phyloP scores from a whole-genome alignment of 2,329 filamentous ascomycete genomes.

The Verticillium isaacii region DNA sequence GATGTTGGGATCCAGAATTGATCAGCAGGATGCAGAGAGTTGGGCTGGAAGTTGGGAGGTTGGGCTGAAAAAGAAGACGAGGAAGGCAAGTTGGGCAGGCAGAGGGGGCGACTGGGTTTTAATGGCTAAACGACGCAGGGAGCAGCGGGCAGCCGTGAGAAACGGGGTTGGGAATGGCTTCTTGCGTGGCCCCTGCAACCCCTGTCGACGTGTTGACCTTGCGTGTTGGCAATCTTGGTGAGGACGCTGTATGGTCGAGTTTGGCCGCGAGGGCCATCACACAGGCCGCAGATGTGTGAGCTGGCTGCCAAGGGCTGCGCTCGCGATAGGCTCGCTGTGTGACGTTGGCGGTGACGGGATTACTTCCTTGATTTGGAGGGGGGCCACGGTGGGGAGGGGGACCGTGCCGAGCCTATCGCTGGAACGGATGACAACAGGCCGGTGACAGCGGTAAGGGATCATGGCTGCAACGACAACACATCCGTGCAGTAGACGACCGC shows the following conservation, averaged over 20 bases:
- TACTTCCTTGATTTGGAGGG: constrained; percentile 33
- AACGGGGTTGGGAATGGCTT: constrained; percentile 1
- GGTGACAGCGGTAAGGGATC: constrained; percentile 30
- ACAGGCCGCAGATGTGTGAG: constrained; percentile 32
- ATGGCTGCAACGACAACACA: constrained; percentile 41
- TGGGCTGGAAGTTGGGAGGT: constrained; percentile 20
- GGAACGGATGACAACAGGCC: constrained; percentile 21
- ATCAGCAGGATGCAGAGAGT: constrained; percentile 15
- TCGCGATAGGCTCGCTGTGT: constrained; percentile 32
- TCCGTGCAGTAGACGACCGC: constrained; percentile 26
- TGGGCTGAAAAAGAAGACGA: constrained; percentile 30
- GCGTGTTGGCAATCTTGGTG: constrained; percentile 1
- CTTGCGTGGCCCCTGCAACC: constrained; percentile 3
- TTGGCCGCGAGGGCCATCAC: constrained; percentile 9
- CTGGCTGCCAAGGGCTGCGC: constrained; percentile 35
- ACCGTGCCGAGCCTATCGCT: constrained; percentile 38
- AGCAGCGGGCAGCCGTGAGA: background rate
- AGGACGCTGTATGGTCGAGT: background rate
- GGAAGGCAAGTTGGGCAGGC: constrained; percentile 29
- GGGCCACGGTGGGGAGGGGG: constrained; percentile 30
- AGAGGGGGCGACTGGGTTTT: constrained; percentile 34
- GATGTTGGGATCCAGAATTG: constrained; percentile 13
- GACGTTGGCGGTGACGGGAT: constrained; percentile 27
- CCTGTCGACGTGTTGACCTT: constrained; percentile 1
- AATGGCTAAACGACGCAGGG: constrained; percentile 15